Base-by-base conservation (phyloP, 148 eudicot species). In the Polygonum aviculare region DNA sequence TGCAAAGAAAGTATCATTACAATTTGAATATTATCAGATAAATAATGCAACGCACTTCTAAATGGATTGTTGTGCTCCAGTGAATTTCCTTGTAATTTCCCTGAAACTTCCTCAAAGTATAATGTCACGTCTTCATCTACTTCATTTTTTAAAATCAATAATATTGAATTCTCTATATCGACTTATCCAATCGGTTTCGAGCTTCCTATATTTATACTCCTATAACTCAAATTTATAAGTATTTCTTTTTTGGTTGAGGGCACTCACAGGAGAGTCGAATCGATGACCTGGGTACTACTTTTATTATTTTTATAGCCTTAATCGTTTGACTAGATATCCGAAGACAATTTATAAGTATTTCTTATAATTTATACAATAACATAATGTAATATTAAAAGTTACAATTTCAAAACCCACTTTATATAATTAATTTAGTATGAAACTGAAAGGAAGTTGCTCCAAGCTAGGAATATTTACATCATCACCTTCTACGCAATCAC, bases 401-500 rank as follows among this genome's bases (percentile, higher is more conserved):
- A 48, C 11, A 48, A 12, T 48, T 10, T 48, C 12, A 50, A 50
- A 50, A 4, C 16, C 55, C 55, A 50, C 4, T 10, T 50, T 10
- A 15, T 14, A n/a, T 6, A 26, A 60, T 60, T 26, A 11, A 60
- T 60, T 6, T 44, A 44, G 47, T 44, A 41, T 14, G 55, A 51
- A 44, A 44, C 45, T 41, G 11, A 9, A 26, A 26, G 6, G 36
- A 60, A 60, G 60, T 22, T 18, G n/a, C 60, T 22, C 60, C 26
- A 18, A 22, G 10, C 60, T 10, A 60, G 36, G 69, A 60, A 60
- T 60, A 11, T 11, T 0, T 26, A 16, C 12, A 60, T 9, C 33
- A 60, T 26, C 69, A 60, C 69, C 69, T 60, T 60, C 69, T 60
- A 60, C 38, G 69, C 36, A 60, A 60, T 60, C 69, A 26, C 35